Percentiles rank a stretch among this genome's conserved stretches.
These are phyloP conservation scores for Boletus reticuloceps DNA, from an alignment of 768 basidiomycete genomes.

Conservation along the genomic window DNA sequence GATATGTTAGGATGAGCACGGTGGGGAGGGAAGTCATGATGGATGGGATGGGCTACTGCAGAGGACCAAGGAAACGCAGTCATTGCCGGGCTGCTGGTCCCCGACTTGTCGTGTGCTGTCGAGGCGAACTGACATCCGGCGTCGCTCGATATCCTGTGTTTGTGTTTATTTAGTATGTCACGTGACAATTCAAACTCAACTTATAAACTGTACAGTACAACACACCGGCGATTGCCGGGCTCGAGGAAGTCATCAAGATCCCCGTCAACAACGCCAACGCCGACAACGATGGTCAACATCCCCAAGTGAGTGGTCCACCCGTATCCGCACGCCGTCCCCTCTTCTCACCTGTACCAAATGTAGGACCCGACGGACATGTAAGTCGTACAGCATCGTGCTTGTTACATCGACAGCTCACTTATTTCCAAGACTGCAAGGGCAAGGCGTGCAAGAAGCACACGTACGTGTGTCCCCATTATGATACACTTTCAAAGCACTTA, in stretches of 20 bases:
- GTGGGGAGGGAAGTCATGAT: conserved; percentile 3
- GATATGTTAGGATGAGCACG: conserved; percentile 10
- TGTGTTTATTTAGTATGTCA: too few relatives aligned
- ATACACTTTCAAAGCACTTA: neutral
- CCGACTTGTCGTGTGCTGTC: too few relatives aligned
- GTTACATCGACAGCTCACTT: conserved; percentile 1
- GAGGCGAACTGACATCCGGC: too few relatives aligned
- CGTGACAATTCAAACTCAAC: neutral
- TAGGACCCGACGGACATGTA: conserved; percentile 95
- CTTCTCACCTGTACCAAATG: conserved; percentile 6
- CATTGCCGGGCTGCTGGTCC: too few relatives aligned
- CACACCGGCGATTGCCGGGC: conserved; percentile 26
- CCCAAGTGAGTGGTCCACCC: conserved; percentile 69
- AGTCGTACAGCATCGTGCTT: conserved; percentile 32
- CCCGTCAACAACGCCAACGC: conserved; percentile 23
- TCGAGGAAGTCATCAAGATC: conserved; percentile 13
- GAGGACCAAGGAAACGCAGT: too few relatives aligned
- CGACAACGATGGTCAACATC: conserved; percentile 81
- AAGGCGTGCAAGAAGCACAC: conserved; percentile 97
- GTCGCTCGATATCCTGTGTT: too few relatives aligned
- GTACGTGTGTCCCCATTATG: conserved; percentile 49
- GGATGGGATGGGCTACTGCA: neutral
- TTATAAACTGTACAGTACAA: conserved; percentile 24
- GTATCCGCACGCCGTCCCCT: conserved; percentile 3
- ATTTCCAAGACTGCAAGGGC: conserved; percentile 81